These are phyloP conservation scores for Lachnellula arida DNA, from an alignment of 2,329 filamentous ascomycete genomes.

Conservation along the genomic window DNA sequence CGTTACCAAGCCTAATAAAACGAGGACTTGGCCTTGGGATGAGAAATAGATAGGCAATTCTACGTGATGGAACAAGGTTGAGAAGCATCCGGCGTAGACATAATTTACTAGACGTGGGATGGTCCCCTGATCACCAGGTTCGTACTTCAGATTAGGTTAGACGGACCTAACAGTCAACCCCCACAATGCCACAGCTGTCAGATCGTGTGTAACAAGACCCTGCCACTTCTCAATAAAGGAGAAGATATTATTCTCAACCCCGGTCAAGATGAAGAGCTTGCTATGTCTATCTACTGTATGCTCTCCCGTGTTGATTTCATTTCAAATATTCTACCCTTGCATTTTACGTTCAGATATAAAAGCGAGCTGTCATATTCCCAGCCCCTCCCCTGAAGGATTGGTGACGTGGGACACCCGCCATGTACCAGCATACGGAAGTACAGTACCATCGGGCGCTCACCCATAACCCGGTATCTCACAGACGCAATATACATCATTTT, in stretches of 20 bases:
- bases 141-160: neutral
- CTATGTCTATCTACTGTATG: neutral
- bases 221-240: neutral
- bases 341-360: conserved; percentile 6
- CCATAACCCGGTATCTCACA: neutral
- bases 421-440: neutral
- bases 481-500: too few relatives aligned
- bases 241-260: neutral
- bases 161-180: neutral
- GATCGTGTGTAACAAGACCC: neutral
- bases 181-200: neutral
- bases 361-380: conserved; percentile 3
- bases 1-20: neutral
- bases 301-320: neutral
- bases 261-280: neutral
- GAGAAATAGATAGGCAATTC: neutral
- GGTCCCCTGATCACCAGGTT: neutral
- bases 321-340: neutral
- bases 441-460: neutral
- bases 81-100: neutral
- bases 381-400: neutral
- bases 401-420: neutral
- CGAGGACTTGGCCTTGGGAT: neutral
- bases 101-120: neutral
- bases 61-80: neutral